phyloP scores from a whole-genome alignment of 495 filamentous ascomycete species.

The Aspergillus nanangensis region DNA sequence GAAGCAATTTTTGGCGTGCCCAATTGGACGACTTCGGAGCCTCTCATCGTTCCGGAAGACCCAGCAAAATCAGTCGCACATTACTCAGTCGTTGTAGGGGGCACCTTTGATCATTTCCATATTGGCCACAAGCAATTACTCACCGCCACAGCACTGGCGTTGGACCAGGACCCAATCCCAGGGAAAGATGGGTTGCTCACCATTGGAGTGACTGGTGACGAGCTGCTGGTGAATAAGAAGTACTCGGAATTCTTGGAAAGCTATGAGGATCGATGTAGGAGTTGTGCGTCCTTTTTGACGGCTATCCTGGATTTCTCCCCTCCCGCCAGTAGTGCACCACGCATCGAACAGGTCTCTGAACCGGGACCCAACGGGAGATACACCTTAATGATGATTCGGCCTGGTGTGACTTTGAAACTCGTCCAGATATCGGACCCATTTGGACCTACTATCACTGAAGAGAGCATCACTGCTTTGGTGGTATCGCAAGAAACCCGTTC shows the following conservation, averaged over 20 bases:
- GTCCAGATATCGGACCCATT: slow-evolving; percentile 85
- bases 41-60: slow-evolving; percentile 20
- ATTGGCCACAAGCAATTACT: slow-evolving; percentile 93
- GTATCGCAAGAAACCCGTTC: slow-evolving; percentile 85
- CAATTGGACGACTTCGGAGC: slow-evolving; percentile 19
- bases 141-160: slow-evolving; percentile 72
- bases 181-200: slow-evolving; percentile 51
- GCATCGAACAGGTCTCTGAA: slow-evolving; percentile 27
- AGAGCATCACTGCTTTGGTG: slow-evolving; percentile 72
- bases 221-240: slow-evolving; percentile 82
- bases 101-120: slow-evolving; percentile 96
- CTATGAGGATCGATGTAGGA: slow-evolving; percentile 68
- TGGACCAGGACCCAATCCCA: slow-evolving; percentile 36
- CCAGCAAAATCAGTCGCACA: slow-evolving; percentile 27
- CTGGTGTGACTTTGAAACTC: slow-evolving; percentile 56
- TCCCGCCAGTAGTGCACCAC: slow-evolving; percentile 17
- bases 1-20: slow-evolving; percentile 28
- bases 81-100: slow-evolving; percentile 73
- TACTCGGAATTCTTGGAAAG: slow-evolving; percentile 72
- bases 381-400: slow-evolving; percentile 42
- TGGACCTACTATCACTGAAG: slow-evolving; percentile 85
- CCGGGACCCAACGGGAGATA: slow-evolving; percentile 48
- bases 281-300: slow-evolving; percentile 66
- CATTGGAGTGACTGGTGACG: slow-evolving; percentile 84
- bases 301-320: slow-evolving; percentile 60